Conservation (phyloP, 225 moss, liverwort and hornwort genomes). For the Polytrichum formosum region DNA sequence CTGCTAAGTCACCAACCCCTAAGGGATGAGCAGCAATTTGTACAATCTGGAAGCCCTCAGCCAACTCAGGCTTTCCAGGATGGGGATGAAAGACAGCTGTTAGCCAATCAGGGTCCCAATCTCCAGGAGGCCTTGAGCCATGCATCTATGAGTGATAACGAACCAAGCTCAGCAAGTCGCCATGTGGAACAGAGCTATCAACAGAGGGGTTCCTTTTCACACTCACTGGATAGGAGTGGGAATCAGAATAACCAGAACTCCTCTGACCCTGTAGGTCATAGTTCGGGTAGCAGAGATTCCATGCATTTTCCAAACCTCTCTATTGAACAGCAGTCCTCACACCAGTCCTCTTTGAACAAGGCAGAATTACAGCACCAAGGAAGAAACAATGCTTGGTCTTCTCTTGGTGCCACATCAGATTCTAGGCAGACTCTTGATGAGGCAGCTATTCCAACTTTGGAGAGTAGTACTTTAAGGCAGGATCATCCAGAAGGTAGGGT, state of each 20-base stretch:
- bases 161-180: constrained; percentile 47
- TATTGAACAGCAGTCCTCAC: constrained; percentile 32
- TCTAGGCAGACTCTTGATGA: constrained; percentile 39
- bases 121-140: constrained; percentile 52
- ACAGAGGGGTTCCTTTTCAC: constrained; percentile 35
- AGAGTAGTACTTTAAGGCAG: constrained; percentile 22
- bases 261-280: constrained; percentile 42
- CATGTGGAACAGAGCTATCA: constrained; percentile 50
- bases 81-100: constrained; percentile 41
- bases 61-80: constrained; percentile 40
- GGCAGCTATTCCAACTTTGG: constrained; percentile 22
- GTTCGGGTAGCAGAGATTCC: constrained; percentile 41
- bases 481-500: constrained; percentile 46
- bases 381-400: constrained; percentile 30
- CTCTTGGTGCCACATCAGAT: constrained; percentile 19
- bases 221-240: constrained; percentile 36
- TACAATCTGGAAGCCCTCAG: constrained; percentile 41
- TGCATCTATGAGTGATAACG: constrained; percentile 51
- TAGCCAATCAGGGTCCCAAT: constrained; percentile 34
- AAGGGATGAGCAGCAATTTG: constrained; percentile 43
- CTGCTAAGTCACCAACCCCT: constrained; percentile 35
- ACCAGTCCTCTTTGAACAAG: constrained; percentile 35
- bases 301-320: constrained; percentile 37
- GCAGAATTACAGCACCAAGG: constrained; percentile 41
- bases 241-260: constrained; percentile 36